Evolutionary conservation across 129 eudicot species (phyloP).

Genomic region (Silybum marianum): DNA sequence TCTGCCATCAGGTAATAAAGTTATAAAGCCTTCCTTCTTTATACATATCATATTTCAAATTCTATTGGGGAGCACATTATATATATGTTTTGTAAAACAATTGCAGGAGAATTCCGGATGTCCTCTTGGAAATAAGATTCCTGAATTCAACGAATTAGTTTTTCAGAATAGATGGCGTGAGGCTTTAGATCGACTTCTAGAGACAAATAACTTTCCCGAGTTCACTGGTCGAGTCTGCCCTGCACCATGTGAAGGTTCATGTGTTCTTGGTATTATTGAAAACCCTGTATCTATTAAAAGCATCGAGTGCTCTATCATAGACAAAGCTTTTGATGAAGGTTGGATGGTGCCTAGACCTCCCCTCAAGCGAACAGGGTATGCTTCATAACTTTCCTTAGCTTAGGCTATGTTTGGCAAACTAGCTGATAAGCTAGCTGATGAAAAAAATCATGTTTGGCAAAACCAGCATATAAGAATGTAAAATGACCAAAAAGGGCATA

Average conservation of each 20-base stretch:
- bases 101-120: conserved; percentile 94
- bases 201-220: conserved; percentile 98
- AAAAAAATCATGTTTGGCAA: no score
- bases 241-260: conserved; percentile 98
- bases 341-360: conserved; percentile 99
- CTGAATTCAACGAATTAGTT: conserved; percentile 94
- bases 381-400: not conserved
- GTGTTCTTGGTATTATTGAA: conserved; percentile 97
- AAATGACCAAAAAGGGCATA: no score
- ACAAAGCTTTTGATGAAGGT: conserved; percentile 97
- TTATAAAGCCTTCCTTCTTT: conserved; percentile 21
- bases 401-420: no score
- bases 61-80: not conserved
- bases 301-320: conserved; percentile 94
- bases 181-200: conserved; percentile 93
- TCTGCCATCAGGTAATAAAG: conserved; percentile 93
- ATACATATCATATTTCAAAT: not conserved
- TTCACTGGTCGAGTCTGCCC: conserved; percentile 99
- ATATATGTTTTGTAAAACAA: not conserved
- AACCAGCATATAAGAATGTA: no score
- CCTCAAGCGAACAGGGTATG: conserved; percentile 77
- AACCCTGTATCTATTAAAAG: conserved; percentile 93
- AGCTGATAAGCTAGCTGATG: no score
- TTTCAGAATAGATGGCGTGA: conserved; percentile 99
- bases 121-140: conserved; percentile 98